These are phyloP conservation scores for Cercophora samala DNA, from an alignment of 495 filamentous ascomycete genomes.

Conservation along the genomic window DNA sequence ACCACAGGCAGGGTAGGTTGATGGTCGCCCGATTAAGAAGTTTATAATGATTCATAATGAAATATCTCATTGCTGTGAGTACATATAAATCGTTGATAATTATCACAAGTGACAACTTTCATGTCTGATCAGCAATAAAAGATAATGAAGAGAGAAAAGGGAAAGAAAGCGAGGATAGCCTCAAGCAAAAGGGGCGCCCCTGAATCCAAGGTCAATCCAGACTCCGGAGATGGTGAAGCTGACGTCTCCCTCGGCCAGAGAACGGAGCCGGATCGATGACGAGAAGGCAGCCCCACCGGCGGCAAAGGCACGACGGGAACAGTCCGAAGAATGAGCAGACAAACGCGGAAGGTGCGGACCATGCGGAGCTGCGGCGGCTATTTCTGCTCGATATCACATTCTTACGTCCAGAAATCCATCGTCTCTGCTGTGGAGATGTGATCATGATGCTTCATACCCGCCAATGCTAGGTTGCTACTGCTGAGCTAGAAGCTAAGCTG, in stretches of 20 bases:
- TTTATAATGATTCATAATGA: neutral
- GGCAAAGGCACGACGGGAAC: neutral
- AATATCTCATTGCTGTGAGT: neutral
- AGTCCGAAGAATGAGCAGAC: neutral
- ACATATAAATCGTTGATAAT: neutral
- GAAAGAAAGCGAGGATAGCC: neutral
- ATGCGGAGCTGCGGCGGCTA: slow-evolving; percentile 21
- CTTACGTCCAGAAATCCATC: neutral
- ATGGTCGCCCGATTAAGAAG: neutral
- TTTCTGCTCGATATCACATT: slow-evolving; percentile 13
- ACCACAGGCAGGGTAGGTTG: neutral
- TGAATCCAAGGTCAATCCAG: neutral
- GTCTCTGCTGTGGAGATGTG: slow-evolving; percentile 14
- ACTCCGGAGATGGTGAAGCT: neutral
- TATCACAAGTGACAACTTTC: too few relatives aligned
- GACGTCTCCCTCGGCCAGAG: neutral
- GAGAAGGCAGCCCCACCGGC: neutral
- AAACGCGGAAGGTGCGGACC: slow-evolving; percentile 5
- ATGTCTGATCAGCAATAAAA: too few relatives aligned
- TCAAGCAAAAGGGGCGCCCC: neutral
- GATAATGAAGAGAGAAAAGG: neutral
- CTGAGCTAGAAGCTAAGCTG: slow-evolving; percentile 28
- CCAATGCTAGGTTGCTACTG: slow-evolving; percentile 33
- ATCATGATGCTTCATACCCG: slow-evolving; percentile 37
- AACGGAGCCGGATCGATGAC: neutral